A percentile compares a stretch with the other conserved stretches of the same genome.
Conservation (phyloP, 2,329 filamentous ascomycete species). For the Fusarium temperatum region DNA sequence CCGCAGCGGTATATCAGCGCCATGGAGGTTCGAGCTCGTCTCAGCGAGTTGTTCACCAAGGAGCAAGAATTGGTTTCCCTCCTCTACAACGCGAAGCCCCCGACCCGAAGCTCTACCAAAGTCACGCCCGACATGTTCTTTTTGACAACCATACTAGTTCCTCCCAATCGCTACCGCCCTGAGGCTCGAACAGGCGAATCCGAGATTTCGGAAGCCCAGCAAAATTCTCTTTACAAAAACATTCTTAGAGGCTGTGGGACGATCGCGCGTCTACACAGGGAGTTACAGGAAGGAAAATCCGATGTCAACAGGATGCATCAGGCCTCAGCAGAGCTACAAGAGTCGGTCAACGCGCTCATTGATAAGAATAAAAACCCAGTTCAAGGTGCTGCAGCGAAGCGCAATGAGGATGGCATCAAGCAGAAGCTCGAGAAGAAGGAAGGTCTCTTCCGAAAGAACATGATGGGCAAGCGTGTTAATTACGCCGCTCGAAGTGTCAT, state of each 20-base stretch:
- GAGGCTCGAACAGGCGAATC: constrained; percentile 83
- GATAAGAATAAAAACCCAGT: constrained; percentile 88
- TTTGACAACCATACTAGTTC: constrained; percentile 83
- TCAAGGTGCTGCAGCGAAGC: constrained; percentile 78
- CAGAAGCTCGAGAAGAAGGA: constrained; percentile 99
- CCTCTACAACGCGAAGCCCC: constrained; percentile 82
- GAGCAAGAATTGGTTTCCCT: constrained; percentile 85
- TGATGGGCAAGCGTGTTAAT: constrained; percentile 99
- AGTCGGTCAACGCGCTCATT: constrained; percentile 90
- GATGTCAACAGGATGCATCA: constrained; percentile 79
- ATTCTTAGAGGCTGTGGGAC: constrained; percentile 80
- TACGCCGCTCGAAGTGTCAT: constrained; percentile 98
- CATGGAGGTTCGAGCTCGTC: constrained; percentile 81
- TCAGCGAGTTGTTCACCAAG: constrained; percentile 83
- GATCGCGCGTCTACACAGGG: constrained; percentile 73
- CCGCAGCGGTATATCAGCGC: constrained; percentile 81
- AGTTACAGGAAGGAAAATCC: constrained; percentile 56
- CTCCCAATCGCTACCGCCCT: constrained; percentile 90
- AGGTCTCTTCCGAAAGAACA: constrained; percentile 97
- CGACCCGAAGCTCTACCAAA: constrained; percentile 62
- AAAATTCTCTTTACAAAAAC: constrained; percentile 87
- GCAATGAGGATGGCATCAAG: constrained; percentile 93
- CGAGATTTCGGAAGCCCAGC: constrained; percentile 85
- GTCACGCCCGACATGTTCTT: constrained; percentile 95
- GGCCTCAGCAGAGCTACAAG: constrained; percentile 85